Evolutionary conservation across 108 stramenopile species (phyloP), one percentile per base, ranked within the genome.

Genomic region (Cyclotella baltica): DNA sequence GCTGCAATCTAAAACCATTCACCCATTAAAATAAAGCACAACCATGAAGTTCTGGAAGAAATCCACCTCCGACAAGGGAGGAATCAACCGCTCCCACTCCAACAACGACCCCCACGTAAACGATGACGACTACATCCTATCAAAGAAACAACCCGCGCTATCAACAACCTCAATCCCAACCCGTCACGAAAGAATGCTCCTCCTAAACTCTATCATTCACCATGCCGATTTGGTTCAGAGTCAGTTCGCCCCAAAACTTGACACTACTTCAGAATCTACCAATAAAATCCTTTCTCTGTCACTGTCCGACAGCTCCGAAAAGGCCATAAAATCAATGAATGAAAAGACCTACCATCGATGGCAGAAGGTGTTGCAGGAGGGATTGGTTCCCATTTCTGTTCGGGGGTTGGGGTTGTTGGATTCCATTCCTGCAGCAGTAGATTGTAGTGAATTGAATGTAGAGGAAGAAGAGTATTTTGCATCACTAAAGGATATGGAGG

Each of bases 191-290:
- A 75, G 82, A 18, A 83, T 83, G 82, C 70, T 53, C 15, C 75
- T 83, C 34, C 57, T 83, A 33, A 76, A 76, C 53, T 48, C 66
- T 65, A 76, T 83, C 19, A 83, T 76, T 46, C 75, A 83, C 43
- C 70, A 83, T 52, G 75, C 82, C 22, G 82, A 83, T 40, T 63
- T 63, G 0, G 75, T 83, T n/a, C 82, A 83, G 68, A 76, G 76
- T 30, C 64, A 76, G 63, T 83, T 66, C 62, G 27, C 70, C 25
- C 57, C 56, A 9, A 27, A 38, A 1, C 59, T 33, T 56, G 40
- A 27, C 20, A 48, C 72, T 2, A 18, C 56, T 43, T 62, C 57
- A 46, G 40, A 64, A 13, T 29, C 67, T 36, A 81, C 23, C 48
- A 47, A 23, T 31, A 40, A 62, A 23, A 48, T 69, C 30, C 47